A percentile compares a stretch with the other conserved stretches of the same genome.
These are phyloP conservation scores for Cucumis hystrix DNA, from an alignment of 306 rosid species.

Conservation along the genomic window DNA sequence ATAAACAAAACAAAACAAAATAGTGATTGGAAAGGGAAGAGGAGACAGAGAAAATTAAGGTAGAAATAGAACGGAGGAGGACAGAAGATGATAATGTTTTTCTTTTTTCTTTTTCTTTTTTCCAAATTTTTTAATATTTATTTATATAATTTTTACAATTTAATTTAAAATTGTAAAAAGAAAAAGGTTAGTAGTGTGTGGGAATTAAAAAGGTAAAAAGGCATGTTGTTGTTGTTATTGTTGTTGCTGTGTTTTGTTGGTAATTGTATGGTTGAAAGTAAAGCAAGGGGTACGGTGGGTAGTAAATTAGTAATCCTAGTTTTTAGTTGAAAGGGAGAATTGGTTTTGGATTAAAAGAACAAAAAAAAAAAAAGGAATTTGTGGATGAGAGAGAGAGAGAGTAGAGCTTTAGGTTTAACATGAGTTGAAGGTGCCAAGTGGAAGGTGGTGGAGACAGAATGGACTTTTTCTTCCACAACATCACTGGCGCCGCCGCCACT, in stretches of 20 bases:
- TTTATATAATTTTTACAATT: too few relatives aligned
- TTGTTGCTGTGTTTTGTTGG: conserved; percentile 13
- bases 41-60: conserved; percentile 4
- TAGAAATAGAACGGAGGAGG: neutral
- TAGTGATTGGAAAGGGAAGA: neutral
- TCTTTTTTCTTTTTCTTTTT: too few relatives aligned
- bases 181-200: too few relatives aligned
- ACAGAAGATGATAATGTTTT: neutral
- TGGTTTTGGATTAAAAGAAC: too few relatives aligned
- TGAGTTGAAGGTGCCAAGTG: conserved; percentile 59
- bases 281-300: conserved; percentile 18
- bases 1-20: conserved; percentile 2
- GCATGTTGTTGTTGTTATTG: conserved; percentile 2
- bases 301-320: conserved; percentile 39
- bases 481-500: conserved; percentile 45
- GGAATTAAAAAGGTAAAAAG: too few relatives aligned
- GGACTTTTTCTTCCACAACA: conserved; percentile 57
- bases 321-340: conserved; percentile 50
- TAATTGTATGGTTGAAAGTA: conserved; percentile 20
- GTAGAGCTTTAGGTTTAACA: conserved; percentile 8
- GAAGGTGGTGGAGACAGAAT: conserved; percentile 23
- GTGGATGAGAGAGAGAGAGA: conserved; percentile 32
- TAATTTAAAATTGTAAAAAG: too few relatives aligned
- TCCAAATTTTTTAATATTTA: too few relatives aligned
- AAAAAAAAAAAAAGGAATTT: neutral